Evolutionary conservation across 192 early-diverging fungal genomes (phyloP).

Genomic region (Piromyces finnis): DNA sequence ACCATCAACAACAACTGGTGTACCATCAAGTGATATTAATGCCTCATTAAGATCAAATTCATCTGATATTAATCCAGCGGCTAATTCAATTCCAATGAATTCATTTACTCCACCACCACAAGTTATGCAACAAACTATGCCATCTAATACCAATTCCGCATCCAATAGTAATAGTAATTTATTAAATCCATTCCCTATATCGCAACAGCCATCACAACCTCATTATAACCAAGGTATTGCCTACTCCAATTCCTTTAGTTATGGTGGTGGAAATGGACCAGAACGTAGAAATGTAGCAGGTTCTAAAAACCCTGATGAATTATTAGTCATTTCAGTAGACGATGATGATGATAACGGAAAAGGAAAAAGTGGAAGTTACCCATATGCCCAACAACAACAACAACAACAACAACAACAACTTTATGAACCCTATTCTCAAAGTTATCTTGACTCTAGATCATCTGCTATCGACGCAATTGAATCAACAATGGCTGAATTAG

Average conservation of each 20-base stretch:
- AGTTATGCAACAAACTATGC: background rate
- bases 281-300: background rate
- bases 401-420: background rate
- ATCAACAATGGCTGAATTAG: constrained; percentile 84
- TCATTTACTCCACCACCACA: background rate
- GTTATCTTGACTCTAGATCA: constrained; percentile 57
- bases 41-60: background rate
- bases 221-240: background rate
- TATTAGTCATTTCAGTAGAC: background rate
- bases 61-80: background rate
- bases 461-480: constrained; percentile 92
- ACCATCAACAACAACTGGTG: too few species aligned
- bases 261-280: background rate
- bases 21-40: too few species aligned
- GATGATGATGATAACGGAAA: background rate
- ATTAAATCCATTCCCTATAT: background rate
- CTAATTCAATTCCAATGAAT: background rate
- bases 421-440: background rate
- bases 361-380: background rate
- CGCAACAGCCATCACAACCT: background rate
- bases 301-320: background rate
- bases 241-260: background rate
- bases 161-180: background rate
- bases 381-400: background rate
- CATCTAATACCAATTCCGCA: background rate